A percentile compares a stretch with the other conserved stretches of the same genome.
Evolutionary conservation across 2,329 filamentous ascomycete genomes (phyloP).

Genomic region (Fusarium citri): DNA sequence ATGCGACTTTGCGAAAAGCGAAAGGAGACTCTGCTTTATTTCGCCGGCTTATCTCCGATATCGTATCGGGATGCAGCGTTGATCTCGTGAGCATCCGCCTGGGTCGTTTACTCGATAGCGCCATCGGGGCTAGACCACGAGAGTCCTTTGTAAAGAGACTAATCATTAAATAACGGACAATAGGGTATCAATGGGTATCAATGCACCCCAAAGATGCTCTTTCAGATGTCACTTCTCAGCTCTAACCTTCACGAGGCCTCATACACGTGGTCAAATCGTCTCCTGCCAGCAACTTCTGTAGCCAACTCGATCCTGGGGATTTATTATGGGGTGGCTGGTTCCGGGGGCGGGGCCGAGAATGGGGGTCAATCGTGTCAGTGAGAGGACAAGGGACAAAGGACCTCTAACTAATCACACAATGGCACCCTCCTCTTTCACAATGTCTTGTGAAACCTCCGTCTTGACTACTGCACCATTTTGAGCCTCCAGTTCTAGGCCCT

Average conservation of each 20-base stretch:
- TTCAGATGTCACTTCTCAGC: constrained; percentile 7
- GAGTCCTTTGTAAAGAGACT: constrained; percentile 1
- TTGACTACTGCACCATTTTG: constrained; percentile 41
- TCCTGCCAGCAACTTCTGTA: constrained; percentile 22
- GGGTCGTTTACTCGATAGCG: constrained; percentile 35
- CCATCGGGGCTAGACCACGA: constrained; percentile 21
- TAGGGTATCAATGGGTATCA: constrained; percentile 38
- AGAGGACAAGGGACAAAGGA: too few relatives aligned
- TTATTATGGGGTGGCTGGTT: constrained; percentile 39
- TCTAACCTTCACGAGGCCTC: constrained; percentile 15
- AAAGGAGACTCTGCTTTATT: constrained; percentile 22
- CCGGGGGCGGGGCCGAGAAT: constrained; percentile 39
- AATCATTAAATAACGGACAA: constrained; percentile 7
- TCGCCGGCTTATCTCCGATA: constrained; percentile 47
- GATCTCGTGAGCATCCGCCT: constrained; percentile 43
- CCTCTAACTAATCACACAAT: constrained; percentile 30
- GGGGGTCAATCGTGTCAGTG: constrained; percentile 26
- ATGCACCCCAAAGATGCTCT: constrained; percentile 24
- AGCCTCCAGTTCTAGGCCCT: constrained; percentile 45
- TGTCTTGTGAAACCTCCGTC: constrained; percentile 38
- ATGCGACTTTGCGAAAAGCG: constrained; percentile 7
- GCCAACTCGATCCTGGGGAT: constrained; percentile 24
- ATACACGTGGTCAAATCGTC: constrained; percentile 40
- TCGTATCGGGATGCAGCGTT: constrained; percentile 40
- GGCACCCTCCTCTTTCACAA: constrained; percentile 47